These are phyloP conservation scores for Urtica urens DNA, from an alignment of 306 rosid genomes.

Conservation along the genomic window DNA sequence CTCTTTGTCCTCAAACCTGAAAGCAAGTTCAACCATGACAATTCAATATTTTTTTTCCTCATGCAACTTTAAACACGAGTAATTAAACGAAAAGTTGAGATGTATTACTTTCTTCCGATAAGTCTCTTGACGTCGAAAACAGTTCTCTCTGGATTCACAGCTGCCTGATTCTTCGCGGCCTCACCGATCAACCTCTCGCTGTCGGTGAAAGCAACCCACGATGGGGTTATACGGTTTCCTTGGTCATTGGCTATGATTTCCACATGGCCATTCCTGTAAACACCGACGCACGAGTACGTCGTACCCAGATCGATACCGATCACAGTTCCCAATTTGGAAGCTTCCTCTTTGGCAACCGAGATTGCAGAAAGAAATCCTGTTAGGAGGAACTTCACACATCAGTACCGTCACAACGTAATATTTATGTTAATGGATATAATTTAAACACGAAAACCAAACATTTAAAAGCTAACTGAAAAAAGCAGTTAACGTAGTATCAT, in stretches of 20 bases:
- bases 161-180: slow-evolving; percentile 99
- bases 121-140: slow-evolving; percentile 97
- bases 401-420: slow-evolving; percentile 16
- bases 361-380: slow-evolving; percentile 70
- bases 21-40: slow-evolving; percentile 7
- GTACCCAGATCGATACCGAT: slow-evolving; percentile 97
- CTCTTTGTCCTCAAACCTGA: slow-evolving; percentile 86
- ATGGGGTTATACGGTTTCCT: slow-evolving; percentile 98
- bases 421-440: not conserved
- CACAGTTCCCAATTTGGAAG: slow-evolving; percentile 80
- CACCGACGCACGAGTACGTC: slow-evolving; percentile 96
- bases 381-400: slow-evolving; percentile 6
- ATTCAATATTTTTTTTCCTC: not conserved
- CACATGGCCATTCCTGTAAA: slow-evolving; percentile 90
- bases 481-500: too few species aligned
- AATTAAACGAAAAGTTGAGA: not conserved
- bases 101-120: slow-evolving; percentile 79
- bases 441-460: not conserved
- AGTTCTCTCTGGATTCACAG: slow-evolving; percentile 88
- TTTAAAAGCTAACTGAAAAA: too few species aligned
- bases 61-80: not conserved
- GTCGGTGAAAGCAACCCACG: slow-evolving; percentile 91
- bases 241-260: slow-evolving; percentile 99
- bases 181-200: slow-evolving; percentile 89
- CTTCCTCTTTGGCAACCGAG: slow-evolving; percentile 84